Evolutionary conservation across 169 alveolate genomes (phyloP).

Genomic region (Plasmodium relictum): DNA sequence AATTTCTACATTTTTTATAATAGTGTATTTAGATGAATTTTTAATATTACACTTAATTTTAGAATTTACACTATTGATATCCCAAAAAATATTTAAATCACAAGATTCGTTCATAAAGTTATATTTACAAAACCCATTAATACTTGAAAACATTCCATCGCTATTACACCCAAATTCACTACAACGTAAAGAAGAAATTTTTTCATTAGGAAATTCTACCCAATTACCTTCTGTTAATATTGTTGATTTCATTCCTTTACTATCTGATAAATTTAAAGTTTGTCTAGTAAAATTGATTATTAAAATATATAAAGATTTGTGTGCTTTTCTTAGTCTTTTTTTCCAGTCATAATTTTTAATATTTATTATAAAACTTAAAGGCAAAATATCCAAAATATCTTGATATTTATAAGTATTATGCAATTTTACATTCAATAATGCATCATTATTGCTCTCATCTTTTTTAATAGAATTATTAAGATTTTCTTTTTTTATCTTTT

Average conservation of each 20-base stretch:
- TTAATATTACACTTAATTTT: slow-evolving; percentile 82
- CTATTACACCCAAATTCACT: slow-evolving; percentile 89
- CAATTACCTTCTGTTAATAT: slow-evolving; percentile 84
- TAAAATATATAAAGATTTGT: slow-evolving; percentile 86
- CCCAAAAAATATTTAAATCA: slow-evolving; percentile 83
- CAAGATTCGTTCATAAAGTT: slow-evolving; percentile 84
- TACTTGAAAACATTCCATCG: slow-evolving; percentile 86
- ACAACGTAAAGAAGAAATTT: slow-evolving; percentile 86
- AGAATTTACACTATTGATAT: slow-evolving; percentile 84
- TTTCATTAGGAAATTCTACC: slow-evolving; percentile 89
- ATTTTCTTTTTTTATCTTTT: slow-evolving; percentile 41
- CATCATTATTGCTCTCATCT: slow-evolving; percentile 26
- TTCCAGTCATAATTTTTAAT: slow-evolving; percentile 84
- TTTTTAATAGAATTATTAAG: slow-evolving; percentile 11
- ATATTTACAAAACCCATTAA: slow-evolving; percentile 83
- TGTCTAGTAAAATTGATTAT: slow-evolving; percentile 88
- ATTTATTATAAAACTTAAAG: slow-evolving; percentile 78
- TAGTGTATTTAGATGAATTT: slow-evolving; percentile 80
- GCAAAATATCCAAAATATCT: slow-evolving; percentile 70
- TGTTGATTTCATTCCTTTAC: slow-evolving; percentile 71
- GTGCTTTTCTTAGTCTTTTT: slow-evolving; percentile 84
- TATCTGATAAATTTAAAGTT: slow-evolving; percentile 74
- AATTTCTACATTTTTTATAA: slow-evolving; percentile 84
- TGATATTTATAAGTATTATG: slow-evolving; percentile 42
- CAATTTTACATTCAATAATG: slow-evolving; percentile 7